phyloP scores from a whole-genome alignment of 768 basidiomycete species.

The Exsudoporus frostii region DNA sequence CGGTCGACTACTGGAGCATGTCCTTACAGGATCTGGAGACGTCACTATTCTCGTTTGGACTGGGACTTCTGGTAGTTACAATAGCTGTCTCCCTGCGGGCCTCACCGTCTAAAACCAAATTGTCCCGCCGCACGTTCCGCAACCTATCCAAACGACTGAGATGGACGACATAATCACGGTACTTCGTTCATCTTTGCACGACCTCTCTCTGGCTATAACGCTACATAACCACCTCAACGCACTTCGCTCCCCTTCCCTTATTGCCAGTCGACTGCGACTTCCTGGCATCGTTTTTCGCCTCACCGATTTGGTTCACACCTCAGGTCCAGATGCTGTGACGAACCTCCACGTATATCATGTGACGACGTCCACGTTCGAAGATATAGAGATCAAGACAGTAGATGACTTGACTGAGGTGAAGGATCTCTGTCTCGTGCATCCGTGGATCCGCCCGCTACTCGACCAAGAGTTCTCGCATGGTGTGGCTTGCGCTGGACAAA shows the following conservation, averaged over 20 bases:
- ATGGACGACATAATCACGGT: background rate
- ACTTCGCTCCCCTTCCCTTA: background rate
- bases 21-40: slow-evolving; percentile 9
- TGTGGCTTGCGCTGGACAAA: background rate
- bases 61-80: slow-evolving; percentile 1
- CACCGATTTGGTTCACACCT: background rate
- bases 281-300: slow-evolving; percentile 4
- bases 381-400: slow-evolving; percentile 1
- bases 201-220: background rate
- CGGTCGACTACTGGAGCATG: slow-evolving; percentile 13
- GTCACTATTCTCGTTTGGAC: slow-evolving; percentile 17
- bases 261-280: slow-evolving; percentile 1
- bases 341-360: background rate
- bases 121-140: background rate
- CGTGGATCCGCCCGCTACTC: slow-evolving; percentile 9
- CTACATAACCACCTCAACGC: background rate
- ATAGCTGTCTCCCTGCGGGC: slow-evolving; percentile 2
- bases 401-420: background rate
- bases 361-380: background rate
- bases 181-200: background rate
- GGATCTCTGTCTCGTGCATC: slow-evolving; percentile 8
- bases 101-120: background rate
- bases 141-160: background rate
- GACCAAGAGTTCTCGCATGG: background rate
- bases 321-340: background rate